Evolutionary conservation across 2,329 filamentous ascomycete genomes (phyloP), one percentile per base, ranked within the genome.

Genomic region (Sordariomycetes sp.): DNA sequence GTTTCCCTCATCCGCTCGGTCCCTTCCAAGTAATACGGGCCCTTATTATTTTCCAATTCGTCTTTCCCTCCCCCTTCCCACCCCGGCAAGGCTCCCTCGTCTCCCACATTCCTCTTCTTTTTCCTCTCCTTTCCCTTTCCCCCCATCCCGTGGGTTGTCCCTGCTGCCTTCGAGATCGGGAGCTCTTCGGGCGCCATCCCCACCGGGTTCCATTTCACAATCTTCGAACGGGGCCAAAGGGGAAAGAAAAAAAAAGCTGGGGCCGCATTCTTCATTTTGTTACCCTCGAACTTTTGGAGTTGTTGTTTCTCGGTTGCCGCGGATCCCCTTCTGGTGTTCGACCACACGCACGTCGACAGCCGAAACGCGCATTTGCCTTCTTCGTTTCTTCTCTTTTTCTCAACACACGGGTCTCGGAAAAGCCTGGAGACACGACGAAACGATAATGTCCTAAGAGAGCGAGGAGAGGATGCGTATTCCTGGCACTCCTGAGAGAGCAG

Each of bases 401-500:
- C 24, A 51, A 25, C 25, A 20, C 53, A 34, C 16, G 25, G 34
- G 56, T 53, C 48, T 58, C 51, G 32, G 32, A 53, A 32, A 50
- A 20, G 40, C 40, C 16, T 46, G 40, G 40, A n/a, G 16, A n/a
- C n/a, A n/a, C 7, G 7, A 16, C 40, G 37, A 20, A 34, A 50
- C 34, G 24, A 54, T 25, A 54, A 58, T 58, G 57, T 48, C 35
- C 57, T 58, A 46, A 57, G 55, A 58, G 28, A 32, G 28, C 4
- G 28, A 32, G 28, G 28, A 46, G n/a, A 58, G 51, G 52, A 58
- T 58, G 57, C 52, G 32, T 54, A 54, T 54, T 51, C 46, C 52
- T 32, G 25, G 51, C 18, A 16, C 20, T 46, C 57, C 51, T 18
- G 25, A 16, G 51, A 48, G 22, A 66, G 62, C 59, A 64, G 60